These are phyloP conservation scores for Aquilaria yunnanensis DNA, from an alignment of 345 rosid species.

Conservation along the genomic window DNA sequence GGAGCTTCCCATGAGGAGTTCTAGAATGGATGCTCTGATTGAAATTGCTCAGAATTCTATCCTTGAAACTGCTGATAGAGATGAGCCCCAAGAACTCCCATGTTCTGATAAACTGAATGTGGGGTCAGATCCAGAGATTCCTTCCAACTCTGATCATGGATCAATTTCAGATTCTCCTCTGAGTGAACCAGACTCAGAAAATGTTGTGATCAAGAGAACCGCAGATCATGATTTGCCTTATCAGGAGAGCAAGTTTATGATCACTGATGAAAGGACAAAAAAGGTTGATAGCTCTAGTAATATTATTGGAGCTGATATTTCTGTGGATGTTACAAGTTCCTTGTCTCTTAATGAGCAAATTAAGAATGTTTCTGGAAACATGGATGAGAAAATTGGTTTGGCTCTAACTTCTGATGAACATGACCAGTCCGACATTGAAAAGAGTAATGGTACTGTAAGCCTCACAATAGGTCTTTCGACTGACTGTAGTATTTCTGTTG, in stretches of 20 bases:
- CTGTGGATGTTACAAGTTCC: slow-evolving; percentile 16
- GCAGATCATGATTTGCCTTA: slow-evolving; percentile 21
- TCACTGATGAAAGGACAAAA: slow-evolving; percentile 20
- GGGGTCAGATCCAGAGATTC: slow-evolving; percentile 23
- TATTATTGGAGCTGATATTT: slow-evolving; percentile 20
- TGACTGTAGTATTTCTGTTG: slow-evolving; percentile 12
- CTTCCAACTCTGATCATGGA: slow-evolving; percentile 28
- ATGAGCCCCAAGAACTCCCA: slow-evolving; percentile 20
- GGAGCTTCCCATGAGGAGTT: slow-evolving; percentile 39
- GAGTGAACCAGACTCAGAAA: slow-evolving; percentile 25
- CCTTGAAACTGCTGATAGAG: slow-evolving; percentile 34
- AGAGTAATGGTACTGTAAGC: slow-evolving; percentile 21
- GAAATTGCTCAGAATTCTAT: slow-evolving; percentile 83
- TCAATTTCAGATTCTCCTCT: slow-evolving; percentile 30
- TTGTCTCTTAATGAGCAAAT: slow-evolving; percentile 16
- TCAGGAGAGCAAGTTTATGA: slow-evolving; percentile 15
- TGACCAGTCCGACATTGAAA: slow-evolving; percentile 20
- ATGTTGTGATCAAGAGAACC: slow-evolving; percentile 17
- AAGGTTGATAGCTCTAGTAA: slow-evolving; percentile 18
- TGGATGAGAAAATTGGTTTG: slow-evolving; percentile 18
- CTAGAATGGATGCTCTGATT: slow-evolving; percentile 77
- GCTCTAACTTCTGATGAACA: slow-evolving; percentile 15
- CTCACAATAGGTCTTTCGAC: slow-evolving; percentile 1
- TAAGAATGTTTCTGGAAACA: slow-evolving; percentile 15
- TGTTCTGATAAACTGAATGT: slow-evolving; percentile 21